phyloP scores from a whole-genome alignment of 176 grass and related monocot genomes.

The Coix lacrymajobi region DNA sequence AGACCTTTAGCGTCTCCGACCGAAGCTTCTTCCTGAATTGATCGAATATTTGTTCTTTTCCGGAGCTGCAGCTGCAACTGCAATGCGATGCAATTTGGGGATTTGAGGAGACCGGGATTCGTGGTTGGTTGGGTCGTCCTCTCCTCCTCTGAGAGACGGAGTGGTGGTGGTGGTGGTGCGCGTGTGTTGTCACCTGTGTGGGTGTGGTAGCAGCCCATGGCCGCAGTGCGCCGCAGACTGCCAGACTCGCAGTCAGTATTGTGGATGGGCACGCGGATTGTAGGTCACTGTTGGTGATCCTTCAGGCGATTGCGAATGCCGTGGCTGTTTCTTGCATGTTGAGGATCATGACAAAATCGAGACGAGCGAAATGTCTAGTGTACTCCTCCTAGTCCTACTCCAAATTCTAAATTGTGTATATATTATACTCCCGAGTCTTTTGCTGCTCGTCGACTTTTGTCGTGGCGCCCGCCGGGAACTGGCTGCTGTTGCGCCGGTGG shows the following conservation, averaged over 20 bases:
- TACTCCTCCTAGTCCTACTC: not conserved
- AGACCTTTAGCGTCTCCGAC: constrained; percentile 22
- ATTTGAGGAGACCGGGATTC: not conserved
- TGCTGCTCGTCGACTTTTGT: not conserved
- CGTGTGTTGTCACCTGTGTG: constrained; percentile 12
- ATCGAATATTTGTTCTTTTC: not conserved
- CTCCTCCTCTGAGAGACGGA: not conserved
- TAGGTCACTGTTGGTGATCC: not conserved
- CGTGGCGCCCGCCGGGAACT: constrained; percentile 15
- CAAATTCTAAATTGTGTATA: not conserved
- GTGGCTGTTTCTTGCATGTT: not conserved
- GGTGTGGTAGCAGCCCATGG: constrained; percentile 17
- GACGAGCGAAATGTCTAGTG: not conserved
- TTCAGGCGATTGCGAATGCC: not conserved
- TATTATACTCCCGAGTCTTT: not conserved
- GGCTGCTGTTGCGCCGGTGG: not conserved
- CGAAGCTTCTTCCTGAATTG: constrained; percentile 20
- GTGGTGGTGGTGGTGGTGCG: not conserved
- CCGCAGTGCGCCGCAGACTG: constrained; percentile 17
- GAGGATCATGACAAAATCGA: not conserved
- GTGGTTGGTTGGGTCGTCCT: not conserved
- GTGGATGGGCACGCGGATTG: not conserved
- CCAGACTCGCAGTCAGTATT: constrained; percentile 17
- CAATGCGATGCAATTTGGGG: not conserved
- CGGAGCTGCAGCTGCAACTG: too few species aligned